Percentiles rank a stretch among this genome's conserved stretches.
phyloP scores from a whole-genome alignment of 495 filamentous ascomycete genomes.

The Lichenothelia convexa region DNA sequence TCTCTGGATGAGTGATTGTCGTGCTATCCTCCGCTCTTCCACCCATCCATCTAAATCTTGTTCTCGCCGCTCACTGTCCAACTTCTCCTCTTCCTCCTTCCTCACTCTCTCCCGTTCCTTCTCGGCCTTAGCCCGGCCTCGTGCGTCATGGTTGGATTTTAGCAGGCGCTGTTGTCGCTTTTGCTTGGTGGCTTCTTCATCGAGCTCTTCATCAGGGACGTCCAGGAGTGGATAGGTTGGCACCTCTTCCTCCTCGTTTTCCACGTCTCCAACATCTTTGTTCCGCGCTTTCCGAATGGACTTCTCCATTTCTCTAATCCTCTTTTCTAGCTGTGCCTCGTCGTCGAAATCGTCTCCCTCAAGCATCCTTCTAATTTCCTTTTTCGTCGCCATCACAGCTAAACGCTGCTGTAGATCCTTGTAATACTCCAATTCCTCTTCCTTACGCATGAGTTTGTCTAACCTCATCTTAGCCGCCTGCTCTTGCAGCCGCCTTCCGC shows the following conservation, averaged over 20 bases:
- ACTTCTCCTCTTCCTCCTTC: conserved; percentile 58
- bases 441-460: conserved; percentile 79
- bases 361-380: conserved; percentile 66
- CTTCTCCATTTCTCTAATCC: conserved; percentile 73
- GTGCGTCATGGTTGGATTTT: conserved; percentile 85
- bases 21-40: conserved; percentile 53
- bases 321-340: conserved; percentile 59
- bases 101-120: conserved; percentile 82
- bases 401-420: conserved; percentile 56
- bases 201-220: conserved; percentile 75
- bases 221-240: conserved; percentile 79
- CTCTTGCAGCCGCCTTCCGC: conserved; percentile 76
- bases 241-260: conserved; percentile 56
- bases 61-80: conserved; percentile 67
- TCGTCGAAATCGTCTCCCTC: conserved; percentile 86
- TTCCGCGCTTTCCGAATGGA: conserved; percentile 74
- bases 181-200: conserved; percentile 73
- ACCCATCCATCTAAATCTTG: conserved; percentile 81
- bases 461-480: conserved; percentile 93
- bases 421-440: conserved; percentile 80
- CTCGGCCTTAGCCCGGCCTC: conserved; percentile 79
- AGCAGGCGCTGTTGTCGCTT: conserved; percentile 82
- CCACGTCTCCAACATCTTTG: conserved; percentile 74
- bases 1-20: conserved; percentile 52
- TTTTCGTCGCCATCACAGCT: conserved; percentile 52